Percentiles rank a stretch among this genome's conserved stretches.
These are phyloP conservation scores for Coniferiporia sulphurascens DNA, from an alignment of 1,284 basidiomycete genomes.

Conservation along the genomic window DNA sequence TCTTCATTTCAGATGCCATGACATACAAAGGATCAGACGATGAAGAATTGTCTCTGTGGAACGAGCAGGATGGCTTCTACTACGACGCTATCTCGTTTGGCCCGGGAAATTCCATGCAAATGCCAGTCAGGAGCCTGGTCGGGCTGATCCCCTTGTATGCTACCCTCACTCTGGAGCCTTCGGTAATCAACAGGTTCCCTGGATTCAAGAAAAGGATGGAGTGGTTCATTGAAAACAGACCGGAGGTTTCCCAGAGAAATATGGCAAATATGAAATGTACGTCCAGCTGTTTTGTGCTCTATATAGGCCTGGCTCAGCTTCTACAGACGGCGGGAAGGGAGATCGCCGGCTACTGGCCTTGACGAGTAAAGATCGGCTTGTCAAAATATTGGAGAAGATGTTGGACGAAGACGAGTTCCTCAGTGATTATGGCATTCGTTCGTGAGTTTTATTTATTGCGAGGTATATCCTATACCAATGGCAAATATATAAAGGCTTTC, in stretches of 20 bases:
- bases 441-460: conserved; percentile 47
- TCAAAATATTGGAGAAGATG: conserved; percentile 92
- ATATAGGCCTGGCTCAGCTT: neutral
- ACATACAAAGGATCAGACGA: conserved; percentile 79
- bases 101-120: conserved; percentile 79
- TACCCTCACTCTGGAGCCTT: conserved; percentile 89
- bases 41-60: conserved; percentile 81
- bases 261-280: conserved; percentile 94
- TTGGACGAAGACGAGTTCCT: conserved; percentile 95
- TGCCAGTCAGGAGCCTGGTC: conserved; percentile 90
- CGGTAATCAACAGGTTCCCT: conserved; percentile 84
- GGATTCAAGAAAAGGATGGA: conserved; percentile 98
- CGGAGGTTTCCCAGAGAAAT: conserved; percentile 82
- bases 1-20: conserved; percentile 98
- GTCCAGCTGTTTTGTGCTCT: conserved; percentile 17
- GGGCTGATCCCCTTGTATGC: conserved; percentile 95
- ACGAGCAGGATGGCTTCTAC: conserved; percentile 95
- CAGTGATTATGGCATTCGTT: conserved; percentile 91
- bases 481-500: conserved; percentile 54
- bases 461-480: neutral
- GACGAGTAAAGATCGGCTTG: conserved; percentile 86
- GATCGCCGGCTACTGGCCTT: conserved; percentile 87
- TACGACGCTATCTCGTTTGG: conserved; percentile 95
- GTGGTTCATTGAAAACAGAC: conserved; percentile 95
- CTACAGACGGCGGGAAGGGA: conserved; percentile 68